These are phyloP conservation scores for Coniophora puteana DNA, from an alignment of 1,284 basidiomycete species.

Conservation along the genomic window DNA sequence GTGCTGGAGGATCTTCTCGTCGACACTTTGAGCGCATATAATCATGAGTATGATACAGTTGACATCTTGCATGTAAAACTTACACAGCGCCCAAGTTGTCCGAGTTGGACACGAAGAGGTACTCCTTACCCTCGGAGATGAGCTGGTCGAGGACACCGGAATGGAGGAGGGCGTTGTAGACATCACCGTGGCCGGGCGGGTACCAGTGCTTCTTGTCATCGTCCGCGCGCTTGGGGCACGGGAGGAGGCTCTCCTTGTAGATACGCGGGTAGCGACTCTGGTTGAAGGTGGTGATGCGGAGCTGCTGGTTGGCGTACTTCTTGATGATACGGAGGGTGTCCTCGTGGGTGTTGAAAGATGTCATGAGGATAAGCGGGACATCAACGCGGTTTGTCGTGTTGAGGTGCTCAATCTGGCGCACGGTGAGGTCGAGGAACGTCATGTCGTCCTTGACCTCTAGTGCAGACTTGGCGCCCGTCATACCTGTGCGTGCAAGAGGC, in stretches of 20 bases:
- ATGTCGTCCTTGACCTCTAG: conserved; percentile 95
- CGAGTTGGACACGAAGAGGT: conserved; percentile 98
- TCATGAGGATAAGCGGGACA: conserved; percentile 99
- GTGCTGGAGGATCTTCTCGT: conserved; percentile 82
- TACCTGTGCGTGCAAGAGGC: conserved; percentile 50
- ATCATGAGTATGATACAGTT: conserved; percentile 22
- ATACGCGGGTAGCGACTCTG: conserved; percentile 98
- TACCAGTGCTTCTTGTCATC: conserved; percentile 98
- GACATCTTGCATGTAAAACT: conserved; percentile 33
- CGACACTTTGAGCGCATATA: conserved; percentile 48
- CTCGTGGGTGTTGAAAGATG: conserved; percentile 99
- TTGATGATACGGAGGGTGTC: conserved; percentile 98
- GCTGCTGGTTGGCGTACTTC: conserved; percentile 98
- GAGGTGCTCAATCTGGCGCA: conserved; percentile 93
- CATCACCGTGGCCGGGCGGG: conserved; percentile 98
- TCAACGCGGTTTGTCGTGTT: conserved; percentile 73
- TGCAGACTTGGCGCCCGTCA: conserved; percentile 92
- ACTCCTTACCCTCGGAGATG: conserved; percentile 94
- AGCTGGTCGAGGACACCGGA: conserved; percentile 96
- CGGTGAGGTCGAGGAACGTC: conserved; percentile 98
- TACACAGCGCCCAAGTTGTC: conserved; percentile 98
- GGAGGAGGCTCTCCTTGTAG: conserved; percentile 91
- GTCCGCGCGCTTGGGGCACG: conserved; percentile 81
- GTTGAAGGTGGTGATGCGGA: conserved; percentile 95
- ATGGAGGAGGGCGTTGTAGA: conserved; percentile 92